Evolutionary conservation across 768 basidiomycete genomes (phyloP).

Genomic region (Suillus brevipes): DNA sequence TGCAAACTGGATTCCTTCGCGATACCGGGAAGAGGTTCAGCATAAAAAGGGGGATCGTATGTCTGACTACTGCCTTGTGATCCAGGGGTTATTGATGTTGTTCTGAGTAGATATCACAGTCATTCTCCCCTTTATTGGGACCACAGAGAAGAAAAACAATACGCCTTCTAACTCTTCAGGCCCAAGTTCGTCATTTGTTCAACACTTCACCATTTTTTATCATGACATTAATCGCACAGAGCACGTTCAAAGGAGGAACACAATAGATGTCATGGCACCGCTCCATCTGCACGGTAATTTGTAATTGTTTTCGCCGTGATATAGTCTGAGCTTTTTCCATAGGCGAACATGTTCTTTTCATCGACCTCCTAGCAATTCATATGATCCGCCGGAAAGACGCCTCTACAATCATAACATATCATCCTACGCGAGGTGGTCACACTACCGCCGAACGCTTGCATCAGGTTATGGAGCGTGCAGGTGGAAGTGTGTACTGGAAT

Average conservation of each 20-base stretch:
- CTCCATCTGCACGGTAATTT: not conserved
- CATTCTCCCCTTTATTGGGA: conserved; percentile 41
- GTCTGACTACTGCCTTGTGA: not conserved
- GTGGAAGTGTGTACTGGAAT: conserved; percentile 31
- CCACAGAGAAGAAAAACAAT: conserved; percentile 25
- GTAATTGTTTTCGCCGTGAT: not conserved
- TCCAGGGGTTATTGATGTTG: conserved; percentile 1
- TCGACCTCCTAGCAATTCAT: conserved; percentile 41
- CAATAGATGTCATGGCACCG: conserved; percentile 8
- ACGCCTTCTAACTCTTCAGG: not conserved
- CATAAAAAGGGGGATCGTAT: not conserved
- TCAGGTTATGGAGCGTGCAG: conserved; percentile 32
- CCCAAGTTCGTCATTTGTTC: not conserved
- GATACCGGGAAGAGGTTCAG: conserved; percentile 47
- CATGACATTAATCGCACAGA: not conserved
- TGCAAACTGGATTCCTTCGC: conserved; percentile 59
- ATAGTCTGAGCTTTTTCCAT: not conserved
- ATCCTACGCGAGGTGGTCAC: conserved; percentile 25
- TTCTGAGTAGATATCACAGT: conserved; percentile 31
- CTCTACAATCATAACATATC: conserved; percentile 38
- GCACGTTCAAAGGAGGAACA: not conserved
- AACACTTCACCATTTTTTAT: not conserved
- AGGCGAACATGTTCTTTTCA: conserved; percentile 28
- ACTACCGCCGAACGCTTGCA: conserved; percentile 30
- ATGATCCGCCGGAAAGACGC: conserved; percentile 31